phyloP scores from a whole-genome alignment of 148 eudicot species.

The Nepenthes mirabilis region DNA sequence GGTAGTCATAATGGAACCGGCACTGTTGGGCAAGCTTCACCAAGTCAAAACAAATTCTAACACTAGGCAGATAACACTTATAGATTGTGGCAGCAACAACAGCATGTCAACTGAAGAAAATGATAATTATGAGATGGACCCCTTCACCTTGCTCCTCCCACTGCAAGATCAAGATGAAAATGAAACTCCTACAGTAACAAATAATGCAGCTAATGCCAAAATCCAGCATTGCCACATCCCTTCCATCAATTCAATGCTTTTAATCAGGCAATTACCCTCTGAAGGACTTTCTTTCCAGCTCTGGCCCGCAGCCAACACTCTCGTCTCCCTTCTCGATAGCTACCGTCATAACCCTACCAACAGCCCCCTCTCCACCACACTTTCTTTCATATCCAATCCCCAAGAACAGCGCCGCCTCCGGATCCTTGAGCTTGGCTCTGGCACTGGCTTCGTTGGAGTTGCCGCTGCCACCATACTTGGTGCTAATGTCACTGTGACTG shows the following conservation, averaged over 20 bases:
- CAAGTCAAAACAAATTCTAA: too few relatives aligned
- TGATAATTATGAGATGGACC: too few relatives aligned
- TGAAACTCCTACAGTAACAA: too few relatives aligned
- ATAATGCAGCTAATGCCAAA: too few relatives aligned
- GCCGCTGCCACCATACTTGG: background rate
- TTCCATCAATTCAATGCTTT: slow-evolving; percentile 32
- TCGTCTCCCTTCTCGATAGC: slow-evolving; percentile 7
- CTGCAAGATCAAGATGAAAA: too few relatives aligned
- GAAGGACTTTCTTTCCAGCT: slow-evolving; percentile 69
- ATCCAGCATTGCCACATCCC: slow-evolving; percentile 10
- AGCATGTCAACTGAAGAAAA: too few relatives aligned
- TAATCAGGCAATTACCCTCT: slow-evolving; percentile 53
- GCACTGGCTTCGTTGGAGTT: slow-evolving; percentile 1
- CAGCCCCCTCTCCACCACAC: slow-evolving; percentile 4
- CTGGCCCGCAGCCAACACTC: background rate
- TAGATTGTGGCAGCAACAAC: too few relatives aligned
- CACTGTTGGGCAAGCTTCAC: too few relatives aligned
- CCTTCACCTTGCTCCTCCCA: too few relatives aligned
- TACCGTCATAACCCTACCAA: slow-evolving; percentile 3
- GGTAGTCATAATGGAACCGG: too few relatives aligned
- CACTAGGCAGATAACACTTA: too few relatives aligned
- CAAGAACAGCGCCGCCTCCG: background rate
- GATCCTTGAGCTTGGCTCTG: slow-evolving; percentile 3
- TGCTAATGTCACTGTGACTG: slow-evolving; percentile 24
- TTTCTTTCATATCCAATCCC: background rate